A percentile compares a stretch with the other conserved stretches of the same genome.
phyloP scores from a whole-genome alignment of 1,139 yeast species.

The Torulaspora pretoriensis region DNA sequence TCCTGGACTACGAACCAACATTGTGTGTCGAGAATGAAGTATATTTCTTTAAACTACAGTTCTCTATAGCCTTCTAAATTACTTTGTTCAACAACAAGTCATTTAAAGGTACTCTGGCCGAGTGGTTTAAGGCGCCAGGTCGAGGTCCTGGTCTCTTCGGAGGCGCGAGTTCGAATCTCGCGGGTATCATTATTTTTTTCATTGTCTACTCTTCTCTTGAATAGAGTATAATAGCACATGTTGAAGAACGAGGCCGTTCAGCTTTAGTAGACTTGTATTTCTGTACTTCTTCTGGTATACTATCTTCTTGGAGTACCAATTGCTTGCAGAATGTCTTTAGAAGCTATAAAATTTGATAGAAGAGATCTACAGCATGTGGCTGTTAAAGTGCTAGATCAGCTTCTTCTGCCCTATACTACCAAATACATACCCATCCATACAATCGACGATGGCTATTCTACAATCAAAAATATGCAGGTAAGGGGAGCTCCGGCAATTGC shows the following conservation, averaged over 20 bases:
- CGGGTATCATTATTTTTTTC: constrained; percentile 47
- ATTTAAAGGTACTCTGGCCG: constrained; percentile 50
- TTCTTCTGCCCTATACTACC: constrained; percentile 74
- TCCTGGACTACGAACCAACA: too few species aligned
- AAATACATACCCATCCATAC: constrained; percentile 56
- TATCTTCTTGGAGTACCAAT: neutral
- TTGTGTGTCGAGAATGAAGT: too few species aligned
- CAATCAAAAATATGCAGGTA: constrained; percentile 86
- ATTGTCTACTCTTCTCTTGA: neutral
- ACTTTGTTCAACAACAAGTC: neutral
- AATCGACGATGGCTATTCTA: constrained; percentile 71
- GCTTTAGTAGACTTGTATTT: neutral
- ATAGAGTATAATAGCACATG: neutral
- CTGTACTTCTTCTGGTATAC: neutral
- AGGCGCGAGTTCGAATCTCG: constrained; percentile 66
- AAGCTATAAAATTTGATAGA: constrained; percentile 69
- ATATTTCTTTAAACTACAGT: too few species aligned
- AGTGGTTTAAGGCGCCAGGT: constrained; percentile 64
- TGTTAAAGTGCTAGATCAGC: constrained; percentile 73
- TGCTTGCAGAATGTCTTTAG: constrained; percentile 37
- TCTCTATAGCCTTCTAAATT: too few species aligned
- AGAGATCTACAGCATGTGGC: constrained; percentile 34
- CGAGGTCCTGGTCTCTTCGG: constrained; percentile 65
- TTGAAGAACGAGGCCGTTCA: neutral
- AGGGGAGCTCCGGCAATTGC: constrained; percentile 99